Evolutionary conservation across 768 basidiomycete species (phyloP).

Genomic region (Harrya chromipes): DNA sequence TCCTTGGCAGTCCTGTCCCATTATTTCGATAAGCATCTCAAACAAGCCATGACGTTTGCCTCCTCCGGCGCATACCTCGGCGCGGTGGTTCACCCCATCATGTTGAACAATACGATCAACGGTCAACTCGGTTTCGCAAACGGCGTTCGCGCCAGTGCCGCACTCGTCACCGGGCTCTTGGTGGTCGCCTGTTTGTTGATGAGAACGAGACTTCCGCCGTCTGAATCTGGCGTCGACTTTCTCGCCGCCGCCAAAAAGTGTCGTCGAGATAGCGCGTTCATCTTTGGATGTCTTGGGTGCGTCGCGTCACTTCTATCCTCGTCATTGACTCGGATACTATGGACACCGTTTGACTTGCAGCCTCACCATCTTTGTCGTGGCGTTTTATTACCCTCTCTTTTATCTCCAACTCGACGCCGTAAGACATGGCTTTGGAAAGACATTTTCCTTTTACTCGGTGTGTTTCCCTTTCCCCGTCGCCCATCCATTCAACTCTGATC

Average conservation of each 20-base stretch:
- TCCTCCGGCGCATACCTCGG: constrained; percentile 59
- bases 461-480: not conserved
- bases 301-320: not conserved
- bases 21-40: constrained; percentile 47
- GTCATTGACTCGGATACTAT: no score
- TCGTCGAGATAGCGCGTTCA: constrained; percentile 22
- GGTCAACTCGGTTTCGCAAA: constrained; percentile 45
- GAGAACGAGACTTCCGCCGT: constrained; percentile 38
- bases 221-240: constrained; percentile 24
- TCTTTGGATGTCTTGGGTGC: constrained; percentile 29
- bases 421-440: constrained; percentile 41
- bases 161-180: constrained; percentile 37
- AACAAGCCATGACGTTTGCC: constrained; percentile 52
- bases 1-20: constrained; percentile 49
- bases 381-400: constrained; percentile 55
- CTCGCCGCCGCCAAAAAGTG: constrained; percentile 21
- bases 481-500: not conserved
- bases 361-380: constrained; percentile 34
- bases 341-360: constrained; percentile 6
- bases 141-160: constrained; percentile 42
- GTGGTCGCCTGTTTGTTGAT: constrained; percentile 40
- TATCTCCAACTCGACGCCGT: constrained; percentile 57
- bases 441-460: constrained; percentile 59
- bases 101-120: constrained; percentile 50
- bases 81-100: constrained; percentile 58